phyloP scores from a whole-genome alignment of 495 filamentous ascomycete genomes.

The Penicillium paxilli region DNA sequence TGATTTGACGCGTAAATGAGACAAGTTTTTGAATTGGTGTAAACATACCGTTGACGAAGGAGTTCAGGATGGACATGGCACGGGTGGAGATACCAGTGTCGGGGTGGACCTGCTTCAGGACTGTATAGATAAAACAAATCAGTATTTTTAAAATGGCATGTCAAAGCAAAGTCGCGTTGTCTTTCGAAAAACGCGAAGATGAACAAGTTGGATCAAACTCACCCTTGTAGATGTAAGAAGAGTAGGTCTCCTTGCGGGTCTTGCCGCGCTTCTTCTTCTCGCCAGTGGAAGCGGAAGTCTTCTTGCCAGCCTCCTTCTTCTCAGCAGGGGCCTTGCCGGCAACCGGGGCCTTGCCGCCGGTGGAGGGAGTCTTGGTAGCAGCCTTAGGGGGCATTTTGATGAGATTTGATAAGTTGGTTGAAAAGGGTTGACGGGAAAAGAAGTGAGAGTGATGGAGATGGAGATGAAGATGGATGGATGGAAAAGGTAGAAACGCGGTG shows the following conservation, averaged over 20 bases:
- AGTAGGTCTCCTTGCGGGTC: conserved; percentile 99
- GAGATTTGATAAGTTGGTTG: conserved; percentile 32
- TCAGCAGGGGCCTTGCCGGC: conserved; percentile 80
- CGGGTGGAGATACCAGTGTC: conserved; percentile 99
- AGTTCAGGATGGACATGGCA: conserved; percentile 99
- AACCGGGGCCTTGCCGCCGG: conserved; percentile 93
- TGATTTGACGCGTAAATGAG: conserved; percentile 3
- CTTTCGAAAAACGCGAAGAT: neutral
- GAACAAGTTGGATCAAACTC: conserved; percentile 30
- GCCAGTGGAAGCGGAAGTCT: conserved; percentile 84
- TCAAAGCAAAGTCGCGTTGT: neutral
- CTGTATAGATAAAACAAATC: conserved; percentile 50
- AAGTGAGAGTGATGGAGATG: conserved; percentile 25
- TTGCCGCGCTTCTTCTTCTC: conserved; percentile 99
- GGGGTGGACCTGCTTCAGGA: conserved; percentile 99
- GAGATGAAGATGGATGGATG: conserved; percentile 37
- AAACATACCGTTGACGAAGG: conserved; percentile 94
- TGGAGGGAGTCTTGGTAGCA: conserved; percentile 95
- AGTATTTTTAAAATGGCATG: conserved; percentile 13
- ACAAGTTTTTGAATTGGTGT: neutral
- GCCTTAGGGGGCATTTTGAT: conserved; percentile 93
- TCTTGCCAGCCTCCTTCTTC: conserved; percentile 99
- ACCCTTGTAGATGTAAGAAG: conserved; percentile 99
- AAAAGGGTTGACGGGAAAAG: conserved; percentile 24
- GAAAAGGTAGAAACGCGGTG: conserved; percentile 44